A percentile compares a stretch with the other conserved stretches of the same genome.
Conservation (phyloP, 2,329 filamentous ascomycete species). For the Ramichloridium luteum region DNA sequence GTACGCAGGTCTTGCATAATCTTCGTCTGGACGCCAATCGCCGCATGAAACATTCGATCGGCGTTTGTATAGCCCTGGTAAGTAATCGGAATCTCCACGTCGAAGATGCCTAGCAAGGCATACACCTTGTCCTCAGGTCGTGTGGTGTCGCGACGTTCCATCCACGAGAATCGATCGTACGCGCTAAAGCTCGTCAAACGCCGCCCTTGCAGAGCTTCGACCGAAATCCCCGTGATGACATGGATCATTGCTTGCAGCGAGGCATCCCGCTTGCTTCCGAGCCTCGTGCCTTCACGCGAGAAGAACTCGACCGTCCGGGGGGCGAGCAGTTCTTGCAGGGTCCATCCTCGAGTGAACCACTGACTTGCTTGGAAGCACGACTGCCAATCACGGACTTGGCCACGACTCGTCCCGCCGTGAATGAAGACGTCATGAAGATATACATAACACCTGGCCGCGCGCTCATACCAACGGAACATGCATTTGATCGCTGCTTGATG, state of each 20-base stretch:
- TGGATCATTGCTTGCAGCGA: neutral
- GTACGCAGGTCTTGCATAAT: conserved; percentile 9
- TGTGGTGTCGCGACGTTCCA: neutral
- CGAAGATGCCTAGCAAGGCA: conserved; percentile 4
- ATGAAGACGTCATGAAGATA: conserved; percentile 9
- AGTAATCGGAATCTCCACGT: conserved; percentile 4
- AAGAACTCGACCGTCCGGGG: conserved; percentile 3
- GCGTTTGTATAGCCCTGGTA: too few species aligned
- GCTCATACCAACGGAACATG: conserved; percentile 17
- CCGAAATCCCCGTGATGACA: conserved; percentile 3
- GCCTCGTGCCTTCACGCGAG: conserved; percentile 1
- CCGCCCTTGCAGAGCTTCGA: conserved; percentile 2
- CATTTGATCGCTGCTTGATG: conserved; percentile 10
- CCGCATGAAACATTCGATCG: too few species aligned
- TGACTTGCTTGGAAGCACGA: conserved; percentile 1
- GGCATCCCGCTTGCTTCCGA: conserved; percentile 2
- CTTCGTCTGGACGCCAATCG: too few species aligned
- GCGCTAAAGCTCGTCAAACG: neutral
- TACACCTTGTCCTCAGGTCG: conserved; percentile 3
- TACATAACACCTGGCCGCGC: conserved; percentile 10
- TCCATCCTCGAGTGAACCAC: conserved; percentile 4
- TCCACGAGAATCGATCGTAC: conserved; percentile 3
- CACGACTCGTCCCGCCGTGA: too few species aligned
- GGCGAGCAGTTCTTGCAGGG: conserved; percentile 5
- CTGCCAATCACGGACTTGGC: neutral